Evolutionary conservation across 495 filamentous ascomycete genomes (phyloP), one percentile per base, ranked within the genome.

Genomic region (Schizothecium vesticola): DNA sequence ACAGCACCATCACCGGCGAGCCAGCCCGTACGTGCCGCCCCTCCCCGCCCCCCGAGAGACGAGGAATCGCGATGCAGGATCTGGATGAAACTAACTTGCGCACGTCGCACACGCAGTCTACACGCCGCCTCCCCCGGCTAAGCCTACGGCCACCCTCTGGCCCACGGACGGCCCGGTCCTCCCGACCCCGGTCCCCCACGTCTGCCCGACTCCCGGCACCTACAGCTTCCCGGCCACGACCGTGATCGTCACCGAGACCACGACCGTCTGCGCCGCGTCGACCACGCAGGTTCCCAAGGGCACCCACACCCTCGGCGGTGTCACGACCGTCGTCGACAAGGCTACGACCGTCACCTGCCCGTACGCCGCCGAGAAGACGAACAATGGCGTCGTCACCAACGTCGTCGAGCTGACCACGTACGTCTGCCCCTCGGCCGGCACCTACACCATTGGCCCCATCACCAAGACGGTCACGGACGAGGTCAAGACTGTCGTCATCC

Each of bases 221-320:
- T 94, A 92, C 85, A 93, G 91, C 71, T 87, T 94, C 83, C 90
- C 91, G 59, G 90, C 89, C 43, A 90, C 86, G 59, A 94, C 90
- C 65, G 70, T 93, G 60, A 89, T 87, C 29, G 79, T 95, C 65
- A 87, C 86, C 63, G 78, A 81, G 74, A 83, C 84, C 21, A 91
- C 87, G 69, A 91, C 87, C 63, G 89, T 91, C 64, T 87, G 85
- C 75, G 89, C 77, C 76, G 85, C 89, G 22, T 83, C 87, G 70
- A 85, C 84, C 64, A 90, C 90, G 65, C 78, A 80, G 31, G 80
- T 91, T 22, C 78, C 88, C 73, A 83, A 84, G 71, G 91, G 90
- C 71, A 87, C 84, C 56, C 82, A 89, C 86, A 92, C 89, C 70
- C 80, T 89, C 68, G 91, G 91, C 72, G 91, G 89, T 84, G 89